These are phyloP conservation scores for Grigorovia humatica DNA, from an alignment of 805 yeast species.

Conservation along the genomic window DNA sequence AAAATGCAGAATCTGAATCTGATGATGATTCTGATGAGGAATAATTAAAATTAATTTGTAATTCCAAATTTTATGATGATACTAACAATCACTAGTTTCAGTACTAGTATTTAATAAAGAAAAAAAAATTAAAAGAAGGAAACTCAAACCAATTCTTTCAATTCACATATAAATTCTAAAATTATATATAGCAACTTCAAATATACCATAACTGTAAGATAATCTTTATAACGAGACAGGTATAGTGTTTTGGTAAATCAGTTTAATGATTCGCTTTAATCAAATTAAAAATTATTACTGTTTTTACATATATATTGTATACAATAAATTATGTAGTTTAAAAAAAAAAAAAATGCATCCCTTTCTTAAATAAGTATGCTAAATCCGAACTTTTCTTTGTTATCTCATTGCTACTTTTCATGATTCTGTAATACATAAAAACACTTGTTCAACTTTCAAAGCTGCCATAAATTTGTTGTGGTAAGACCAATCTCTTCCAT, in stretches of 20 bases:
- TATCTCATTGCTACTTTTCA: too few species aligned
- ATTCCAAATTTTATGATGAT: too few species aligned
- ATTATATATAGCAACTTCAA: background rate
- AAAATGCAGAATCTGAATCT: slow-evolving; percentile 79
- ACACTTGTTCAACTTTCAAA: background rate
- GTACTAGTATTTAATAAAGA: too few species aligned
- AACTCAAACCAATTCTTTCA: background rate
- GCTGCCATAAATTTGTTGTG: background rate
- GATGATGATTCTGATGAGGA: slow-evolving; percentile 21
- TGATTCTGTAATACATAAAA: too few species aligned
- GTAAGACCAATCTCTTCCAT: slow-evolving; percentile 83
- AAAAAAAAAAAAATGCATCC: too few species aligned
- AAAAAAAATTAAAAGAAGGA: background rate
- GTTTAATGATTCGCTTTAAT: too few species aligned
- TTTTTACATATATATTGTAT: background rate
- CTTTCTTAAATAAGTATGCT: too few species aligned
- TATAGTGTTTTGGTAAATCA: too few species aligned
- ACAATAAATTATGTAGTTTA: background rate
- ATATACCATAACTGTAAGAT: background rate
- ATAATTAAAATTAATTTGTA: slow-evolving; percentile 1
- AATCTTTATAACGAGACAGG: background rate
- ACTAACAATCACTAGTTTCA: too few species aligned
- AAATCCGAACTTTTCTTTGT: too few species aligned
- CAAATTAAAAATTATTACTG: too few species aligned
- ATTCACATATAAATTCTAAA: background rate